Conservation (phyloP, 2,329 filamentous ascomycete genomes). For the Pseudogymnoascus sp. region DNA sequence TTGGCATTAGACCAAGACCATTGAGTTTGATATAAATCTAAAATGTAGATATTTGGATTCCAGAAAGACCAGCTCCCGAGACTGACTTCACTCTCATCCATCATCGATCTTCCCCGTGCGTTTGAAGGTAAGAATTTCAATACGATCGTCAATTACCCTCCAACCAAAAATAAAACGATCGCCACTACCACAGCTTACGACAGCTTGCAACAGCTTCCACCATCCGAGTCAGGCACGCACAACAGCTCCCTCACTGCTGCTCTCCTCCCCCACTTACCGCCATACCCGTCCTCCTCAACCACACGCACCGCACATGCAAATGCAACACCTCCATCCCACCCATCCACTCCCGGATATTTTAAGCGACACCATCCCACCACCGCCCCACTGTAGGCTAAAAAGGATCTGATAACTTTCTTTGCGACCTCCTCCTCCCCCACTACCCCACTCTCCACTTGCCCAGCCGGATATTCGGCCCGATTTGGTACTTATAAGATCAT, state of each 20-base stretch:
- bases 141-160: not conserved
- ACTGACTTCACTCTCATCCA: not conserved
- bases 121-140: not conserved
- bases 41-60: not conserved
- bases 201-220: not conserved
- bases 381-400: not conserved
- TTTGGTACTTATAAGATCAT: conserved; percentile 1
- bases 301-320: not conserved
- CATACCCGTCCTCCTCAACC: not conserved
- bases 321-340: not conserved
- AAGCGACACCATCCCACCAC: not conserved
- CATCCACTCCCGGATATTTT: conserved; percentile 7
- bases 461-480: not conserved
- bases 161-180: not conserved
- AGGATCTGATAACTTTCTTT: conserved; percentile 8
- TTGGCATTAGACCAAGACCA: not conserved
- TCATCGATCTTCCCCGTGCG: not conserved
- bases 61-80: not conserved
- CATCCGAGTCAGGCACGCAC: not conserved
- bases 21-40: not conserved
- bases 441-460: not conserved
- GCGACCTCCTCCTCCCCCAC: too few relatives aligned
- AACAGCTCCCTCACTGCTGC: not conserved
- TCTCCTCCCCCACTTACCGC: not conserved
- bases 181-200: not conserved